These are phyloP conservation scores for Pilasporangium apinafurcum DNA, from an alignment of 352 stramenopile species.

Conservation along the genomic window DNA sequence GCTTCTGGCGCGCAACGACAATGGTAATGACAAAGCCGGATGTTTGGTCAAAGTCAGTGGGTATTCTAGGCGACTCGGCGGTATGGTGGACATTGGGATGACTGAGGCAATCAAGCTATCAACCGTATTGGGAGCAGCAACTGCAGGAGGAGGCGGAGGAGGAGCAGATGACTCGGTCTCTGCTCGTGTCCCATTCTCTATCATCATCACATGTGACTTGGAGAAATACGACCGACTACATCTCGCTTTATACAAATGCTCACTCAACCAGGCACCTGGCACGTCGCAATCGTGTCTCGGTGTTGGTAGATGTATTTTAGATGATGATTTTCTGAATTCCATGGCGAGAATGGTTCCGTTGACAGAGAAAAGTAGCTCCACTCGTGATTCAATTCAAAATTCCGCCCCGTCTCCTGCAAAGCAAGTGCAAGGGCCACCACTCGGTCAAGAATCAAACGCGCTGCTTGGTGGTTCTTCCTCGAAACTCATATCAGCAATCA, in stretches of 20 bases:
- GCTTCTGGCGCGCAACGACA: slow-evolving; percentile 34
- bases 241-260: slow-evolving; percentile 56
- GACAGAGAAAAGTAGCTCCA: slow-evolving; percentile 33
- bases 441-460: slow-evolving; percentile 6
- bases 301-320: slow-evolving; percentile 40
- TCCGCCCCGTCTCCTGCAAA: background rate
- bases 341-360: slow-evolving; percentile 33
- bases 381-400: slow-evolving; percentile 19
- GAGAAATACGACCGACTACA: slow-evolving; percentile 53
- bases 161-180: slow-evolving; percentile 9
- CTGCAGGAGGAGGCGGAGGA: slow-evolving; percentile 5
- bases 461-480: slow-evolving; percentile 5
- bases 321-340: slow-evolving; percentile 43
- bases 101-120: slow-evolving; percentile 60
- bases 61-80: slow-evolving; percentile 30
- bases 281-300: slow-evolving; percentile 41
- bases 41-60: slow-evolving; percentile 55
- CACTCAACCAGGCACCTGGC: slow-evolving; percentile 31
- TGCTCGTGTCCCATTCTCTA: slow-evolving; percentile 41
- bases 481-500: slow-evolving; percentile 1
- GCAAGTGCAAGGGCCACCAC: no score
- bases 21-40: slow-evolving; percentile 28
- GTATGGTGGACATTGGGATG: slow-evolving; percentile 42
- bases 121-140: slow-evolving; percentile 24
- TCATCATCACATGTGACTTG: slow-evolving; percentile 49